Evolutionary conservation across 768 basidiomycete species (phyloP), one percentile per base, ranked within the genome.

Genomic region (Megacollybia marginata): DNA sequence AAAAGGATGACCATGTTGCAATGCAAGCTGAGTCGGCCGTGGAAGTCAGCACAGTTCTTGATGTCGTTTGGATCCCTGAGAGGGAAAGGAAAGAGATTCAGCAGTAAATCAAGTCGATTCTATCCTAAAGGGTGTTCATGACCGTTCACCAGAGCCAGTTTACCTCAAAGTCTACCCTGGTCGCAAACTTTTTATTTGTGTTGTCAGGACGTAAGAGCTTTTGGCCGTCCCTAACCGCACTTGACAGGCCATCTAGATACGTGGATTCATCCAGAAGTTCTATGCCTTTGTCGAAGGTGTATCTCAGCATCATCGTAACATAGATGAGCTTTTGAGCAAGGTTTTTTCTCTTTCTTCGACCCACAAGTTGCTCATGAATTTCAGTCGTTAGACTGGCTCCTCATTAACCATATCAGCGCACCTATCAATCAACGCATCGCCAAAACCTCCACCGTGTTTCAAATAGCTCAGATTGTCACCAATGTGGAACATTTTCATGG

Each of bases 211-310:
- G 90, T 90, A 63, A 28, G 73, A 52, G 33, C 50, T 16, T 34
- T 15, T 5, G 4, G 18, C n/a, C 33, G 7, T 19, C 19, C 5
- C 9, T 4, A 35, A 7, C 46, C 33, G 4, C 18, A 19, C 18
- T 10, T 42, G 32, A 20, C 13, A 49, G 19, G 18, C 45, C 36
- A 42, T 23, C 28, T 69, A 95, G 83, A 88, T 95, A 52, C 83
- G 91, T 20, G 74, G 72, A 40, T 97, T 95, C 60, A 88, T 96
- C 35, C 88, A 93, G 57, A 92, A 91, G 57, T 98, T 96, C 69
- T 95, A 97, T 62, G 85, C 91, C 19, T 99, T 98, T 64, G 83
- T 94, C 0, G 96, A 99, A 57, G 95, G 95, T 9, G 88, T 96
- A 5, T 83, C 88, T 2, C 90, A 94, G 60, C 88, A 92, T 51